Evolutionary conservation across 768 basidiomycete genomes (phyloP), one percentile per base, ranked within the genome.

Genomic region (Termitomyces sp.): DNA sequence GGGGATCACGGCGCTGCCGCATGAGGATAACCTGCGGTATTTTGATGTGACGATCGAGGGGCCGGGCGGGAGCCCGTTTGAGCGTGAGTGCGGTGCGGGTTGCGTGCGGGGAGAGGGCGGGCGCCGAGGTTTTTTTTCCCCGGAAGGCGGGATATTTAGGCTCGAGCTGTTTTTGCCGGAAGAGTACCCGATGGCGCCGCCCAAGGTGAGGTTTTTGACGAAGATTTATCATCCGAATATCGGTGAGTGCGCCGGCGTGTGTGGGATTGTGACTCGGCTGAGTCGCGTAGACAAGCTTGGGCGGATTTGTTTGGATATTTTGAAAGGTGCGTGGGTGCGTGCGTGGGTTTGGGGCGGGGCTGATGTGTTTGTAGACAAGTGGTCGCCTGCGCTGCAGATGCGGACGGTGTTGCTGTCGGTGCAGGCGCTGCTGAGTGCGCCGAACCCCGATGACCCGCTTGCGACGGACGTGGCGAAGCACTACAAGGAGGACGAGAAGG

Each of bases 201-300:
- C 97, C 24, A 99, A 99, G 75, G 97, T 99, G 57, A 82, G 96
- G 64, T 98, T 96, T 77, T 77, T 97, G 65, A 97, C 95, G 56
- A 95, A 94, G 87, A 96, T 98, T 78, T 95, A 96, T 78, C 94
- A 98, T 73, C 95, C 97, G 49, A 99, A 99, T 73, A 99, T 99
- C 75, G 96, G 96, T 97, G 69, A 67, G 91, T 73, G 48, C 20
- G 15, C n/a, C 31, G 10, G 7, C n/a, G 29, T 36, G 3, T 42
- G n/a, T 24, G 2, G 1, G n/a, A 1, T 2, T 28, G n/a, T 50
- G 22, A 6, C 13, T 36, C 29, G 33, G 26, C 36, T 64, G 26
- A 59, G 33, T 42, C 50, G n/a, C 4, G 29, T 31, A 98, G 96
- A 99, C 74, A 99, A 99, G 74, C 88, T 99, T 31, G 97, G 97